These are phyloP conservation scores for Diaporthe sp. DNA, from an alignment of 2,329 filamentous ascomycete species.

Conservation along the genomic window DNA sequence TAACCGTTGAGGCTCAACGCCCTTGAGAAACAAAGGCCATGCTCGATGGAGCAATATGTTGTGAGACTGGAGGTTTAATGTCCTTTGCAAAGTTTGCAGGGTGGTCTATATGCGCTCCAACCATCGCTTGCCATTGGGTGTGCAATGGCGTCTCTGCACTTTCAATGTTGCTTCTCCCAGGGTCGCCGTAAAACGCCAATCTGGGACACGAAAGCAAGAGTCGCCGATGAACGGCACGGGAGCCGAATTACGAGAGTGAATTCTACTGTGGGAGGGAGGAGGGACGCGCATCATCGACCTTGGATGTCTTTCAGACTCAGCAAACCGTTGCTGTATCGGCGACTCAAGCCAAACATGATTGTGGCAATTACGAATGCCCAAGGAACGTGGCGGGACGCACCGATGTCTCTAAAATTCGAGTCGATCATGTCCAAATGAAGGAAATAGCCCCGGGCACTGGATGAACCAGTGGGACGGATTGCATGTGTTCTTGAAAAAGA, in stretches of 20 bases:
- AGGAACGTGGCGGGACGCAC: not conserved
- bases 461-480: not conserved
- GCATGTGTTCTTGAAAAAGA: not conserved
- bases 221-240: not conserved
- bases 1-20: conserved; percentile 30
- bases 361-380: not conserved
- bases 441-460: not conserved
- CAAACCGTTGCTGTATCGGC: not conserved
- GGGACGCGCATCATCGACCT: not conserved
- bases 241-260: not conserved
- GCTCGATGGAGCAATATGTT: not conserved
- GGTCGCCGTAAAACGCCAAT: not conserved
- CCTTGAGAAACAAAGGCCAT: not conserved
- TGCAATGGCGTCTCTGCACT: not conserved
- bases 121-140: not conserved
- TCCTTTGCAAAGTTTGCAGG: not conserved
- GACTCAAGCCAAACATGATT: not conserved
- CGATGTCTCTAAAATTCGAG: not conserved
- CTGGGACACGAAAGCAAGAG: not conserved
- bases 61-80: not conserved
- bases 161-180: not conserved
- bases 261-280: not conserved
- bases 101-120: not conserved
- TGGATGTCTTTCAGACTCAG: not conserved
- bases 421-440: conserved; percentile 6